Conservation (phyloP, 805 yeast genomes). For the Candida namnaoensis region DNA sequence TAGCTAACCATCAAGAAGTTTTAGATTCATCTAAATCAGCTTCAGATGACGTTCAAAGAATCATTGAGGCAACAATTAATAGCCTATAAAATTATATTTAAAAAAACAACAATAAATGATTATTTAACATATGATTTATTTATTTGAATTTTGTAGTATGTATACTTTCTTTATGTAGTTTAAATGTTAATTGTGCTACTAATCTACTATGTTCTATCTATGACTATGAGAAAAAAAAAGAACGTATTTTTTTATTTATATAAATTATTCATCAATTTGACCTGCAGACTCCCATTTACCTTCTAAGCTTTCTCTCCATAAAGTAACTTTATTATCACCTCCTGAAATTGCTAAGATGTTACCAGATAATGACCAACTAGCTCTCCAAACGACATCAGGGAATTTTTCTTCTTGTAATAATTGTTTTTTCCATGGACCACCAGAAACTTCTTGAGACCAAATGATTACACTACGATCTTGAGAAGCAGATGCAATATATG, state of each 20-base stretch:
- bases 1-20: constrained; percentile 91
- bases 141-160: not conserved
- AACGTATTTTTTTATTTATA: not conserved
- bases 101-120: not conserved
- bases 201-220: too few relatives aligned
- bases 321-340: constrained; percentile 90
- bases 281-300: constrained; percentile 99
- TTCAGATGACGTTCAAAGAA: constrained; percentile 65
- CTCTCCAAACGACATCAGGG: constrained; percentile 98
- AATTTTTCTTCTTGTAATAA: constrained; percentile 69
- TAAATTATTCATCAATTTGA: constrained; percentile 67
- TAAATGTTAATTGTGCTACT: too few relatives aligned
- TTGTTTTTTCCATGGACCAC: constrained; percentile 74
- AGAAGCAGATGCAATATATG: constrained; percentile 93
- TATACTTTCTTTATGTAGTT: too few relatives aligned
- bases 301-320: constrained; percentile 91
- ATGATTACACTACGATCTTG: constrained; percentile 92
- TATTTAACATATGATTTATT: not conserved
- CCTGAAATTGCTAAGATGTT: constrained; percentile 92
- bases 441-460: constrained; percentile 78
- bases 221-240: too few relatives aligned
- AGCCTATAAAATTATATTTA: constrained; percentile 16
- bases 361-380: constrained; percentile 95
- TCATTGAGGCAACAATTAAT: constrained; percentile 56
- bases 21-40: constrained; percentile 75